Base-by-base conservation (phyloP, 345 rosid genomes). In the Boechera retrofracta region DNA sequence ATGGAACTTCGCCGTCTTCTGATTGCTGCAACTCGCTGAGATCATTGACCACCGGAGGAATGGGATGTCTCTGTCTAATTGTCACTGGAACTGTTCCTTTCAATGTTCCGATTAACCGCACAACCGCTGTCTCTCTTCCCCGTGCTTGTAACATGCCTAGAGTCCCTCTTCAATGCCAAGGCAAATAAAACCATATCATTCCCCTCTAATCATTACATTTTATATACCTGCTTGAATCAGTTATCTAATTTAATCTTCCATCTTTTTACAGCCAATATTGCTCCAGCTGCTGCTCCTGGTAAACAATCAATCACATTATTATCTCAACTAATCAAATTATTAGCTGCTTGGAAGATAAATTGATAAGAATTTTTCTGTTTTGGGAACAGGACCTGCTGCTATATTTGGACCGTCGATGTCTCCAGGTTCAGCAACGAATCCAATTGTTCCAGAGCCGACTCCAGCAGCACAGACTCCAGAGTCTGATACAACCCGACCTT, bases 271-370 rank as follows among this genome's bases (percentile, higher is more conserved):
- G 86, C 89, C 52, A 31, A 87, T 49, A 83, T 73, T 24, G 53
- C 86, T 9, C 94, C 98, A 52, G 16, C 87, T 85, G 89, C 97
- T 67, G 86, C 96, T 76, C 96, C 96, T 79, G 98, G 98, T 89
- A 68, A 21, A 6, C 12, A 33, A 51, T 13, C 7, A 51, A 7
- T 61, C 21, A 64, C 29, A 33, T 45, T 2, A 39, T 57, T 1
- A 32, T 54, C 5, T 53, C 48, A 6, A 44, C 2, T 12, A 5
- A 26, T 57, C 42, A 60, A 29, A 49, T 38, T 4, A 6, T 16
- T 67, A 28, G 51, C 28, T 49, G 6, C 44, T 51, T 13, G 21
- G 54, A 35, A 21, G 18, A 57, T 36, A 4, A 16, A n/a, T 10
- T 49, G 5, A 49, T 38, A 4, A 7, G 36, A 18, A 10, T 10